phyloP scores from a whole-genome alignment of 2,329 filamentous ascomycete species.

The Paracoccidioides lutzii region DNA sequence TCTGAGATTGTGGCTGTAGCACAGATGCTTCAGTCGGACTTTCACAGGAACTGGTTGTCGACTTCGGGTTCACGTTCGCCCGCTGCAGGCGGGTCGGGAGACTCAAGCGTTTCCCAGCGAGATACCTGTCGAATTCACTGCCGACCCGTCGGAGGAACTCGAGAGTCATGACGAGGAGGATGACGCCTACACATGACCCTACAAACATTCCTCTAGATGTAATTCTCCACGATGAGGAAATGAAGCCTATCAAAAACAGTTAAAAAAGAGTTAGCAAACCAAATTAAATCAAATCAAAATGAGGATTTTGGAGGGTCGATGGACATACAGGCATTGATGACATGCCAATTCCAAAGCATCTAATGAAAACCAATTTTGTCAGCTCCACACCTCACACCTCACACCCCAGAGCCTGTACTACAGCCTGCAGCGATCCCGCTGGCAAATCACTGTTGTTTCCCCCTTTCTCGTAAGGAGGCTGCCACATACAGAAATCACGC shows the following conservation, averaged over 20 bases:
- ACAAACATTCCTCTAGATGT: slow-evolving; percentile 59
- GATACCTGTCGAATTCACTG: slow-evolving; percentile 59
- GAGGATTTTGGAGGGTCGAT: not conserved
- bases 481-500: too few relatives aligned
- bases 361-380: slow-evolving; percentile 19
- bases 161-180: slow-evolving; percentile 59
- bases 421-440: too few relatives aligned
- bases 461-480: too few relatives aligned
- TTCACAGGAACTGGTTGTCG: not conserved
- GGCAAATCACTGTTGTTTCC: too few relatives aligned
- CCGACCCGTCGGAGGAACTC: slow-evolving; percentile 58
- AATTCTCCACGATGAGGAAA: slow-evolving; percentile 57
- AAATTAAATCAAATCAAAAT: not conserved
- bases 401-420: too few relatives aligned
- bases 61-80: not conserved
- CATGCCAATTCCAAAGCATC: slow-evolving; percentile 76
- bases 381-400: not conserved
- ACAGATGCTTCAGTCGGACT: not conserved
- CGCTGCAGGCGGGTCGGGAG: slow-evolving; percentile 9
- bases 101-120: slow-evolving; percentile 40
- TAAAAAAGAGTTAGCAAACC: too few relatives aligned
- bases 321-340: slow-evolving; percentile 46
- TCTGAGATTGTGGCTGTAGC: not conserved
- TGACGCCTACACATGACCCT: slow-evolving; percentile 64
- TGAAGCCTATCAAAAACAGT: slow-evolving; percentile 43